phyloP scores from a whole-genome alignment of 2,329 filamentous ascomycete species.

The Penicillium thymicola region DNA sequence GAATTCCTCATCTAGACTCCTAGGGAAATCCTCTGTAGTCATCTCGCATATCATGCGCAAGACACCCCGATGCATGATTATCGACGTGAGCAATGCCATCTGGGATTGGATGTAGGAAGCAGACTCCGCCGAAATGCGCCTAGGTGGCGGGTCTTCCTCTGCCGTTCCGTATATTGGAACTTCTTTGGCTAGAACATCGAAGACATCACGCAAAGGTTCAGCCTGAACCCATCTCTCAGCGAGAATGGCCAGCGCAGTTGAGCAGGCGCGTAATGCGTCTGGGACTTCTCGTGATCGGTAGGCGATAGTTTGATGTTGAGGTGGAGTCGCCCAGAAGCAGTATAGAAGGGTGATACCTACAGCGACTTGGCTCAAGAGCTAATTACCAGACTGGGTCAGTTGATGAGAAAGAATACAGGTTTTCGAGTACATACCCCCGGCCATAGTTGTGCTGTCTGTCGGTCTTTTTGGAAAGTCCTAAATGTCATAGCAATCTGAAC shows the following conservation, averaged over 20 bases:
- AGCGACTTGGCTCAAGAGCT: conserved; percentile 18
- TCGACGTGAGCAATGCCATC: conserved; percentile 1
- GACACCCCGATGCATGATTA: conserved; percentile 13
- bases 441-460: conserved; percentile 18
- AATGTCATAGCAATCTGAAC: conserved; percentile 14
- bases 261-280: conserved; percentile 15
- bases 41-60: conserved; percentile 16
- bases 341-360: conserved; percentile 16
- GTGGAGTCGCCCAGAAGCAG: conserved; percentile 18
- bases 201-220: conserved; percentile 15
- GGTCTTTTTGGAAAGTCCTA: conserved; percentile 17
- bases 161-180: conserved; percentile 1
- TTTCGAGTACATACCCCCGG: conserved; percentile 9
- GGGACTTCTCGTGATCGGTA: conserved; percentile 6
- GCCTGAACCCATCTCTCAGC: conserved; percentile 16
- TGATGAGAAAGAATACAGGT: background rate
- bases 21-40: conserved; percentile 10
- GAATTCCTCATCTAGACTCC: background rate
- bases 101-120: conserved; percentile 1
- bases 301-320: background rate
- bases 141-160: background rate
- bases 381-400: background rate
- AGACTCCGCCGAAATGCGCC: conserved; percentile 4
- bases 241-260: conserved; percentile 13
- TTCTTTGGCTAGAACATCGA: conserved; percentile 11